These are phyloP conservation scores for Patellaria atrata DNA, from an alignment of 495 filamentous ascomycete genomes.

Conservation along the genomic window DNA sequence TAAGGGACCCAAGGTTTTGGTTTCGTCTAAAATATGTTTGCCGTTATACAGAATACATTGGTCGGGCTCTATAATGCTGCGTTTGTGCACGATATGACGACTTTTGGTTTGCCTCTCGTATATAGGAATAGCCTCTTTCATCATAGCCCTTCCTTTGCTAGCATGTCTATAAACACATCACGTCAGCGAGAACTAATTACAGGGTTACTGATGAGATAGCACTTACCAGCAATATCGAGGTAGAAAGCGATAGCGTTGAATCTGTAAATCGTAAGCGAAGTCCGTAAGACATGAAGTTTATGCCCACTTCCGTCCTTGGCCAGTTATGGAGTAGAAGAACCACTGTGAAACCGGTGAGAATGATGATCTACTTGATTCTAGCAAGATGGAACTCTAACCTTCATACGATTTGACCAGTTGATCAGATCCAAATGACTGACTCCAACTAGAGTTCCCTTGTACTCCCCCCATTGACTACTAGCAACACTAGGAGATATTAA, in stretches of 20 bases:
- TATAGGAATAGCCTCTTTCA: too few species aligned
- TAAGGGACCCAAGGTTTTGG: too few species aligned
- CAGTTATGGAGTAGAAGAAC: slow-evolving; percentile 50
- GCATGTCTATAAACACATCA: slow-evolving; percentile 42
- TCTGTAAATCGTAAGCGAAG: slow-evolving; percentile 31
- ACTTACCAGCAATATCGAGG: slow-evolving; percentile 64
- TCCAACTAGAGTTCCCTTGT: slow-evolving; percentile 77
- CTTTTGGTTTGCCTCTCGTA: too few species aligned
- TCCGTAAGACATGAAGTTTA: neutral
- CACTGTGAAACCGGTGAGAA: too few species aligned
- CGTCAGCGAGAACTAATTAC: slow-evolving; percentile 3
- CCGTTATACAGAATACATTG: too few species aligned
- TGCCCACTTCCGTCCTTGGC: slow-evolving; percentile 53
- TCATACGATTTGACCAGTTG: slow-evolving; percentile 83
- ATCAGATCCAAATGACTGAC: slow-evolving; percentile 89
- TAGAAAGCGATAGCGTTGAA: slow-evolving; percentile 97
- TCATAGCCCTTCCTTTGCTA: slow-evolving; percentile 55
- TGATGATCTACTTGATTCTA: too few species aligned
- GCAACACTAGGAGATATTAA: slow-evolving; percentile 42
- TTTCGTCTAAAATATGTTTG: too few species aligned
- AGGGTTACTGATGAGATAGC: slow-evolving; percentile 1
- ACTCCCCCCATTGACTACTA: slow-evolving; percentile 79
- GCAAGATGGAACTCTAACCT: too few species aligned
- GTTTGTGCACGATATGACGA: too few species aligned
- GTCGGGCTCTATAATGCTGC: too few species aligned